Conservation (phyloP, 2,329 filamentous ascomycete genomes). For the Fusarium zealandicum region DNA sequence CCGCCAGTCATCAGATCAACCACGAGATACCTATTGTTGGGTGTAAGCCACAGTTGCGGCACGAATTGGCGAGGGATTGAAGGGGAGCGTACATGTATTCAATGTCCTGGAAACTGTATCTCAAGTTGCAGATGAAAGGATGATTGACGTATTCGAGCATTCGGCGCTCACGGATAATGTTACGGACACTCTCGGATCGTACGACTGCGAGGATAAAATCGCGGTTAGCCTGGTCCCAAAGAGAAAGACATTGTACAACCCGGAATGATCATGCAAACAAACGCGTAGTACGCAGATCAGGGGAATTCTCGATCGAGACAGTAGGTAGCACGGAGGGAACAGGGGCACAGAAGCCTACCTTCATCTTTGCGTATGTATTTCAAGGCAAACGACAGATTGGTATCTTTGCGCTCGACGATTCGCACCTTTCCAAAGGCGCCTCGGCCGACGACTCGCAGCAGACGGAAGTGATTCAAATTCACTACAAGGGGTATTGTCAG, state of each 20-base stretch:
- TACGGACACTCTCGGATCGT: constrained; percentile 95
- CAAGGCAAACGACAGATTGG: constrained; percentile 88
- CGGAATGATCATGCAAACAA: neutral
- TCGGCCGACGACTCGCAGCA: constrained; percentile 94
- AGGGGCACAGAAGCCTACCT: constrained; percentile 61
- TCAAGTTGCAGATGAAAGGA: constrained; percentile 96
- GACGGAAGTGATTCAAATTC: constrained; percentile 95
- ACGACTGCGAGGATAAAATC: constrained; percentile 69
- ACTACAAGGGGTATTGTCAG: constrained; percentile 60
- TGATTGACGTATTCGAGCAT: constrained; percentile 99
- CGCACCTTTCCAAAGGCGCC: constrained; percentile 98
- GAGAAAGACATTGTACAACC: constrained; percentile 7
- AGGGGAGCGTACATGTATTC: constrained; percentile 83
- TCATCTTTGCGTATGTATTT: constrained; percentile 99
- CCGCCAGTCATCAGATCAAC: constrained; percentile 98
- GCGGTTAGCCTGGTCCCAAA: constrained; percentile 33
- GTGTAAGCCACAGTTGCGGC: constrained; percentile 27
- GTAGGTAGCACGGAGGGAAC: neutral
- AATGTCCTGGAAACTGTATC: constrained; percentile 98
- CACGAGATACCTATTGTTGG: constrained; percentile 79
- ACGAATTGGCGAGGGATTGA: neutral
- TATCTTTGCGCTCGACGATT: constrained; percentile 98
- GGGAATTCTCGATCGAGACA: neutral
- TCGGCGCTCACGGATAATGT: constrained; percentile 94
- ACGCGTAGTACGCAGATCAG: constrained; percentile 2